Evolutionary conservation across 352 stramenopile species (phyloP), one percentile per base, ranked within the genome.

Genomic region (Achlya hypogyna): DNA sequence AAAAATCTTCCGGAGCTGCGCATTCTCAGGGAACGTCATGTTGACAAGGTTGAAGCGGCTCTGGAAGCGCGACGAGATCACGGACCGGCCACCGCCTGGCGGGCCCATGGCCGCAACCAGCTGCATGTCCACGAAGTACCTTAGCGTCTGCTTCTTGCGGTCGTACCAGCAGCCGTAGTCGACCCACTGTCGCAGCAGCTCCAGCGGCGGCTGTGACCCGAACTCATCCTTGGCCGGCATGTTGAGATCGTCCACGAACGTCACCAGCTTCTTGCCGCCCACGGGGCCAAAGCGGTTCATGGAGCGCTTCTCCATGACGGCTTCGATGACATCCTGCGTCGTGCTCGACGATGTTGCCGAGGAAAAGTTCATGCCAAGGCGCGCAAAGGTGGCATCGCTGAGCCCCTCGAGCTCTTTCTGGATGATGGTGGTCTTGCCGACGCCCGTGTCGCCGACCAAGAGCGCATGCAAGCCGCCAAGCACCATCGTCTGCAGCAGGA

Each of bases 141-240:
- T 93, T 40, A 96, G 75, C 16, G 81, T 88, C 42, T 95, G 82
- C 65, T 98, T 96, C 40, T 87, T 87, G 16, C 91, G 86, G 66
- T 98, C 91, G 54, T 96, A 98, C 88, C 87, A 97, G 53, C 86
- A 92, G 52, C 84, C 79, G 71, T 97, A 96, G 72, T 98, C 92
- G 5, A 97, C 79, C 86, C 86, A 96, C 63, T 97, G 91, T 0
- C 92, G 84, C 28, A 98, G 62, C 18, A 98, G 67, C 58, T 96
- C 91, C 1, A 98, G 74, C 0, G 92, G 89, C 1, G 91, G 88
- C 60, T 98, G 92, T 5, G 91, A 95, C 20, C 89, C 90, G 65
- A 96, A 97, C 56, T 79, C 73, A 62, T 97, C 90, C 14, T 92
- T 92, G 9, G 84, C 86, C 1, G 89, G 89, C 88, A 97, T 96